A percentile compares a stretch with the other conserved stretches of the same genome.
Evolutionary conservation across 495 filamentous ascomycete genomes (phyloP).

Genomic region (Physcia stellaris): DNA sequence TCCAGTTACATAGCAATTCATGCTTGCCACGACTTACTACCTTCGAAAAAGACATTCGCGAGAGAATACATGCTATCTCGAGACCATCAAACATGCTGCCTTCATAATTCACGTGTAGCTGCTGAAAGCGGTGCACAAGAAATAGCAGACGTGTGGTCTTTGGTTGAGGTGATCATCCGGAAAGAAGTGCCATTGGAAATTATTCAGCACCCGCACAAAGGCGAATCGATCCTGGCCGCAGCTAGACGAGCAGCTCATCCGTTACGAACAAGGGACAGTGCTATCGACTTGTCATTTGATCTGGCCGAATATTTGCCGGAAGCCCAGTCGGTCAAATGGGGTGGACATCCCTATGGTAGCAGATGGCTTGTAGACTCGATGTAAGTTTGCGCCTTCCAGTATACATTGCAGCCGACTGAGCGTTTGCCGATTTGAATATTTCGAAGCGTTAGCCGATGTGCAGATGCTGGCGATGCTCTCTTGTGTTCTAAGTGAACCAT

Average conservation of each 20-base stretch:
- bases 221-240: constrained; percentile 47
- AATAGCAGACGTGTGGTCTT: constrained; percentile 71
- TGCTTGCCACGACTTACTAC: constrained; percentile 50
- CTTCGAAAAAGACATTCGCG: constrained; percentile 64
- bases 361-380: constrained; percentile 49
- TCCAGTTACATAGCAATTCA: constrained; percentile 64
- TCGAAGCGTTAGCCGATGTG: constrained; percentile 63
- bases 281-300: constrained; percentile 25
- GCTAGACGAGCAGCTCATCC: constrained; percentile 20
- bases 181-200: constrained; percentile 59
- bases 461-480: constrained; percentile 96
- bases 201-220: constrained; percentile 30
- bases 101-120: constrained; percentile 69
- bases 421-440: constrained; percentile 50
- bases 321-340: constrained; percentile 65
- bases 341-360: constrained; percentile 63
- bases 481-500: constrained; percentile 46
- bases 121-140: constrained; percentile 58
- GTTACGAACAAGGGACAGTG: constrained; percentile 20
- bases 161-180: constrained; percentile 62
- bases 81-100: constrained; percentile 61
- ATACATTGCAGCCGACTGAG: constrained; percentile 17
- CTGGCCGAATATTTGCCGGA: constrained; percentile 4
- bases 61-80: constrained; percentile 80
- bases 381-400: constrained; percentile 9